These are phyloP conservation scores for Cladosporium oxysporum DNA, from an alignment of 2,329 filamentous ascomycete species.

Conservation along the genomic window DNA sequence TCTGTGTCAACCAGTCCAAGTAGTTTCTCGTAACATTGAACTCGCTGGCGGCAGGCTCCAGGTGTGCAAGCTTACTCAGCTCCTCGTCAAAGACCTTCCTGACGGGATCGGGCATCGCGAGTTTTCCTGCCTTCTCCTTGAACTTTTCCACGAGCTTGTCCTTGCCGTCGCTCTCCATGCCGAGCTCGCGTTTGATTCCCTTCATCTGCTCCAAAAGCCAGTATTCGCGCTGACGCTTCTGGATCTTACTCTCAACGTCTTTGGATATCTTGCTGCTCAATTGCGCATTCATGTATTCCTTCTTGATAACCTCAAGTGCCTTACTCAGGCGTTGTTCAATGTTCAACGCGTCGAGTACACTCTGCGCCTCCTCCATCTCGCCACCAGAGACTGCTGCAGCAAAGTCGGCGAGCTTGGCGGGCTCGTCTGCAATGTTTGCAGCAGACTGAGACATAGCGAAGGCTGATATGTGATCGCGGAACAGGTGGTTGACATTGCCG, in stretches of 20 bases:
- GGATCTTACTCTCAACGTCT: slow-evolving; percentile 96
- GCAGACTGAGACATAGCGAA: slow-evolving; percentile 95
- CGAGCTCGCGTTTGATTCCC: slow-evolving; percentile 90
- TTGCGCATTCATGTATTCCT: slow-evolving; percentile 97
- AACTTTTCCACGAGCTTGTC: slow-evolving; percentile 98
- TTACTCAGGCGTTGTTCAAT: slow-evolving; percentile 92
- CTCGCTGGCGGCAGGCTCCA: slow-evolving; percentile 94
- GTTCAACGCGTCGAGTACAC: slow-evolving; percentile 83
- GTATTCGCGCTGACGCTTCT: slow-evolving; percentile 95
- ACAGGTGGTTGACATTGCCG: slow-evolving; percentile 87
- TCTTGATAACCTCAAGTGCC: slow-evolving; percentile 88
- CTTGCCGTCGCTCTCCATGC: slow-evolving; percentile 96
- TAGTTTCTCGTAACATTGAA: slow-evolving; percentile 99
- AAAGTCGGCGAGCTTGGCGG: slow-evolving; percentile 93
- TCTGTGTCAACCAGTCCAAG: slow-evolving; percentile 96
- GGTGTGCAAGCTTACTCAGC: slow-evolving; percentile 91
- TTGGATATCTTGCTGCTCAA: slow-evolving; percentile 96
- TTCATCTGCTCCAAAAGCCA: slow-evolving; percentile 99
- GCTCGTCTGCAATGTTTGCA: slow-evolving; percentile 92
- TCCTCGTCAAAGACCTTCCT: slow-evolving; percentile 98
- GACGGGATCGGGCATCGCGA: slow-evolving; percentile 95
- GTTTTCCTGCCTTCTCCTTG: slow-evolving; percentile 87
- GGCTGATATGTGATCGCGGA: slow-evolving; percentile 95
- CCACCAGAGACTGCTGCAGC: slow-evolving; percentile 95
- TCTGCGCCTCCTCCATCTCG: slow-evolving; percentile 87